A percentile compares a stretch with the other conserved stretches of the same genome.
Evolutionary conservation across 208 protist species (phyloP).

Genomic region (Leishmania tarentolae): DNA sequence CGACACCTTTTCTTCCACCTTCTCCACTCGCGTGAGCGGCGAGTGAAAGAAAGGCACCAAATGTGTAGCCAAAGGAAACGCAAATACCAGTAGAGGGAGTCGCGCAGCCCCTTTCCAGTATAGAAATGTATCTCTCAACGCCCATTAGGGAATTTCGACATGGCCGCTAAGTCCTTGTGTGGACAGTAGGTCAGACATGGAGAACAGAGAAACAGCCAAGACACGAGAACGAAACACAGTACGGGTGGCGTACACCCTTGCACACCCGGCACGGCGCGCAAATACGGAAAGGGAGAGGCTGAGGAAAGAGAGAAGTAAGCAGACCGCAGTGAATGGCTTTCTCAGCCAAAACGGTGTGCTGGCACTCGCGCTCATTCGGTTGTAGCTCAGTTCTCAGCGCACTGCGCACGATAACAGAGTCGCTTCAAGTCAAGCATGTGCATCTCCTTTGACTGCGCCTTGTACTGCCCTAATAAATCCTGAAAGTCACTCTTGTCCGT

Average conservation of each 20-base stretch:
- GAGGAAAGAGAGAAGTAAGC: neutral
- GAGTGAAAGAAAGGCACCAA: neutral
- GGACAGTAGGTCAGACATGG: neutral
- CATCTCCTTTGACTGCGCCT: conserved; percentile 50
- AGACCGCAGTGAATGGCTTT: neutral
- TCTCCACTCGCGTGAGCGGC: no score
- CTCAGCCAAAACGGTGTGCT: neutral
- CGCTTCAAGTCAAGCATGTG: conserved; percentile 80
- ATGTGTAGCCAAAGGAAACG: neutral
- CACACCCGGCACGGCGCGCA: neutral
- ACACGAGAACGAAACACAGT: neutral
- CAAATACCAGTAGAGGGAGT: neutral
- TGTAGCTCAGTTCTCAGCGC: conserved; percentile 6
- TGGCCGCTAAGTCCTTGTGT: neutral
- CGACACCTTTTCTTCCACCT: neutral
- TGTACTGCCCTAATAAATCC: conserved; percentile 58
- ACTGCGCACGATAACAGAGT: conserved; percentile 44
- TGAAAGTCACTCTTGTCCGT: conserved; percentile 56
- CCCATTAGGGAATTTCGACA: neutral
- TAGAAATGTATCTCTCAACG: neutral
- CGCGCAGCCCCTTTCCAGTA: neutral
- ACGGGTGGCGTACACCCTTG: neutral
- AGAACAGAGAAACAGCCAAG: neutral
- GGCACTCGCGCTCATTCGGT: neutral
- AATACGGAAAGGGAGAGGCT: neutral